Evolutionary conservation across 129 eudicot species (phyloP), one percentile per base, ranked within the genome.

Genomic region (carrot (Daucus carota)): DNA sequence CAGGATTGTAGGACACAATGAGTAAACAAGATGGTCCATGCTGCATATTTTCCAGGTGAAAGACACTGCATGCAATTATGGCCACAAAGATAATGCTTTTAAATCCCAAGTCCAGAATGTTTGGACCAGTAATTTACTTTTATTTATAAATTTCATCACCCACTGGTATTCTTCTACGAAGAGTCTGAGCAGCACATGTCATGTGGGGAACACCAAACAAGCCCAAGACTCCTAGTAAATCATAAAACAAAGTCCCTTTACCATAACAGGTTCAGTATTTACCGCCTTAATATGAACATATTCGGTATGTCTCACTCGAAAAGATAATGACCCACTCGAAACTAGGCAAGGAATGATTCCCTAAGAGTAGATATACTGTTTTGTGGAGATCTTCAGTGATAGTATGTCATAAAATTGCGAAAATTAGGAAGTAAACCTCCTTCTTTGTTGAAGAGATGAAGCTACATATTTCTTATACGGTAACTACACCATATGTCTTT

Each of bases 401-500:
- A 54, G 3, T 22, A n/a, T 54, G n/a, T 22, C 28, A 54, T 54
- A n/a, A 54, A 54, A 2, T n/a, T 22, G 5, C 18, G n/a, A 48
- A 48, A 18, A 48, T 48, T 17, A 5, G 8, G 4, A 15, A 48
- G 57, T 48, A 48, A 48, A 48, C 57, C 60, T 22, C 48, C 48
- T 45, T 2, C 17, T 50, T 26, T 52, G 8, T 52, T 22, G 63
- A 54, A 54, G 29, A 54, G 8, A 54, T 22, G 63, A 54, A 54
- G 63, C 29, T 54, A 13, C 29, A n/a, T 54, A 10, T 54, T 22
- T 54, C 12, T n/a, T 22, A 54, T n/a, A 54, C n/a, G 63, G 29
- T 36, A 36, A n/a, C 29, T 22, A 54, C 12, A 54, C 63, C 63
- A 2, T 6, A 63, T 57, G 40, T 43, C 66, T 78, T 74, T 80